These are phyloP conservation scores for Digitaria exilis DNA, from an alignment of 202 grass and related monocot species.

Conservation along the genomic window DNA sequence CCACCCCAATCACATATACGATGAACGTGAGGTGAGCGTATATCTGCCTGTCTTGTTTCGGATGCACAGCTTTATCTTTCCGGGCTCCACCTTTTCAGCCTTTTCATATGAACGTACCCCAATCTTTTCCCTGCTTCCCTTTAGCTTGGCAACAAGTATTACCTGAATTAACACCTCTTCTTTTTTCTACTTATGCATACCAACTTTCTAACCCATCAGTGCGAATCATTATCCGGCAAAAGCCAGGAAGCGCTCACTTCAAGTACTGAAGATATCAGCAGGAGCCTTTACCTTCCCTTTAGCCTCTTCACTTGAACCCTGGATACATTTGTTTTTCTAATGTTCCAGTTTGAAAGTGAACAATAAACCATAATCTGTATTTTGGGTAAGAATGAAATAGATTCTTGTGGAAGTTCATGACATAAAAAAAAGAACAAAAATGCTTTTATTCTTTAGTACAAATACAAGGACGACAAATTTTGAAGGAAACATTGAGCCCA, in stretches of 20 bases:
- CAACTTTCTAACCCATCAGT: constrained; percentile 59
- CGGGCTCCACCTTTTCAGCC: constrained; percentile 45
- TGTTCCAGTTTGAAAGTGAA: constrained; percentile 16
- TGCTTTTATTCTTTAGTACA: not conserved
- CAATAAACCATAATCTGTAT: not conserved
- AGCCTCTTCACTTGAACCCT: constrained; percentile 6
- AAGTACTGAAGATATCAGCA: constrained; percentile 45
- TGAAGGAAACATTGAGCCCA: not conserved
- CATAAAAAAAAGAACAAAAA: not conserved
- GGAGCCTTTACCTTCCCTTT: too few relatives aligned
- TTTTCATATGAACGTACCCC: constrained; percentile 53
- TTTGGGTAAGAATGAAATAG: not conserved
- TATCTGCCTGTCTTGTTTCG: constrained; percentile 25
- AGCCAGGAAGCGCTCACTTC: constrained; percentile 42
- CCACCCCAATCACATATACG: constrained; percentile 9
- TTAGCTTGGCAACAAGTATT: constrained; percentile 43
- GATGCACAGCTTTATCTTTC: constrained; percentile 52
- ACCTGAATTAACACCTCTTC: constrained; percentile 35
- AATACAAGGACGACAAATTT: not conserved
- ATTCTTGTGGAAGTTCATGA: not conserved
- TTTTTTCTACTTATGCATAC: constrained; percentile 45
- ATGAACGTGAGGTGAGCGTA: constrained; percentile 14
- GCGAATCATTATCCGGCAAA: constrained; percentile 47
- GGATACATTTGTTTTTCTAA: not conserved
- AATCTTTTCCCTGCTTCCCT: constrained; percentile 38